Percentiles rank a stretch among this genome's conserved stretches.
Conservation (phyloP, 306 rosid species). For the Trifolium pratense region DNA sequence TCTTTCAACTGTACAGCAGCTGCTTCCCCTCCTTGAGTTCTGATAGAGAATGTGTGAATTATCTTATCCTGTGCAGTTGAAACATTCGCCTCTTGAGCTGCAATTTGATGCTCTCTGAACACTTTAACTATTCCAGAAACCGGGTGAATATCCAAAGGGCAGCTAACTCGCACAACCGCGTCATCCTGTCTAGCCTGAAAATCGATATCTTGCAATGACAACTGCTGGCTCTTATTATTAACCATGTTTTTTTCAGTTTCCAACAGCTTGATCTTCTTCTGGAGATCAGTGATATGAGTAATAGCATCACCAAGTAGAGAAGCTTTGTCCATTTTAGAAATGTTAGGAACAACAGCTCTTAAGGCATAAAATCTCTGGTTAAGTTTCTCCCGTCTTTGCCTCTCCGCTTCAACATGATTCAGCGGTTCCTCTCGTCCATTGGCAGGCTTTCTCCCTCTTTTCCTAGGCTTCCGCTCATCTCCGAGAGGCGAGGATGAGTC, state of each 20-base stretch:
- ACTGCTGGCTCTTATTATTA: conserved; percentile 50
- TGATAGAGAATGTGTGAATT: conserved; percentile 75
- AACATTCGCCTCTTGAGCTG: conserved; percentile 64
- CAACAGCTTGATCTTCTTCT: conserved; percentile 75
- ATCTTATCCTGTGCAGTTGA: conserved; percentile 57
- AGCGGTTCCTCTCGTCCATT: conserved; percentile 93
- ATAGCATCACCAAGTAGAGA: conserved; percentile 93
- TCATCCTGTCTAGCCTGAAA: conserved; percentile 73
- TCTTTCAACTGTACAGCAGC: conserved; percentile 77
- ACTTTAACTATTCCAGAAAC: conserved; percentile 68
- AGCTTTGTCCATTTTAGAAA: conserved; percentile 96
- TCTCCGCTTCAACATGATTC: conserved; percentile 92
- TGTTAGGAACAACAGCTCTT: conserved; percentile 92
- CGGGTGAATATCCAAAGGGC: conserved; percentile 78
- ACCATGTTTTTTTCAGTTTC: conserved; percentile 73
- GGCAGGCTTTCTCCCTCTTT: conserved; percentile 94
- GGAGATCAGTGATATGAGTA: conserved; percentile 83
- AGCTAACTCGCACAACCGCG: conserved; percentile 73
- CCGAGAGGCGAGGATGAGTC: conserved; percentile 62
- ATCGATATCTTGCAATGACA: conserved; percentile 66
- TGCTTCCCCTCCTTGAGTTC: conserved; percentile 66
- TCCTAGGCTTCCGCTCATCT: conserved; percentile 85
- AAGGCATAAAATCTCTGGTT: conserved; percentile 90
- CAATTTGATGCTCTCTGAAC: conserved; percentile 70
- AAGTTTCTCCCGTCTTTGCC: conserved; percentile 94